Percentiles rank a stretch among this genome's conserved stretches.
These are phyloP conservation scores for Didymella segeticola DNA, from an alignment of 2,329 filamentous ascomycete species.

Conservation along the genomic window DNA sequence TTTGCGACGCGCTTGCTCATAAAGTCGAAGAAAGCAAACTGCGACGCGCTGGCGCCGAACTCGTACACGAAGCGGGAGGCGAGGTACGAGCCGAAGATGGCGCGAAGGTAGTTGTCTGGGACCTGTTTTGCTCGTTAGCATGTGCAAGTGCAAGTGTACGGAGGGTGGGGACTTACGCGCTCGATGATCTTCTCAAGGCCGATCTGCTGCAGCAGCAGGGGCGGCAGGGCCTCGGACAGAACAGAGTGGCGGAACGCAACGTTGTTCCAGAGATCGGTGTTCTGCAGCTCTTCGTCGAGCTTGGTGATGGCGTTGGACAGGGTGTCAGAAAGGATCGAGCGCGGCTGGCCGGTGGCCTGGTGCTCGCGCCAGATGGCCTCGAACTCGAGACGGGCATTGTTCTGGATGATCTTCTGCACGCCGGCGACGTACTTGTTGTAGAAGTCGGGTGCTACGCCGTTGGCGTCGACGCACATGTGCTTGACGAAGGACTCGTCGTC, in stretches of 20 bases:
- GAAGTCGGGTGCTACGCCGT: conserved; percentile 83
- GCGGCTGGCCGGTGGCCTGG: conserved; percentile 76
- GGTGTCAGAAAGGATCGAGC: conserved; percentile 89
- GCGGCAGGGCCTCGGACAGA: conserved; percentile 83
- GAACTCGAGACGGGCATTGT: conserved; percentile 92
- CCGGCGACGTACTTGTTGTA: conserved; percentile 92
- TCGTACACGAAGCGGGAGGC: conserved; percentile 96
- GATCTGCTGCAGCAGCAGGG: conserved; percentile 84
- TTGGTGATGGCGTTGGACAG: conserved; percentile 93
- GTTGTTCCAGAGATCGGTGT: conserved; percentile 90
- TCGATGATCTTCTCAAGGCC: conserved; percentile 86
- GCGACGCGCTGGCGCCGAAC: conserved; percentile 88
- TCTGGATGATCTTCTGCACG: conserved; percentile 88
- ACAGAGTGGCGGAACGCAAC: conserved; percentile 78
- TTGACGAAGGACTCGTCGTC: conserved; percentile 86
- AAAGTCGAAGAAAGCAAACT: conserved; percentile 98
- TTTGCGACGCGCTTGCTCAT: conserved; percentile 59
- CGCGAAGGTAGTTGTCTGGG: conserved; percentile 87
- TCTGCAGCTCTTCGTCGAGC: conserved; percentile 93
- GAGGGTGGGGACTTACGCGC: conserved; percentile 63
- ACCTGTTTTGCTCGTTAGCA: conserved; percentile 60
- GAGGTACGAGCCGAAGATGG: conserved; percentile 95
- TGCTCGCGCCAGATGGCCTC: conserved; percentile 98
- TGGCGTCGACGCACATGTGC: conserved; percentile 88
- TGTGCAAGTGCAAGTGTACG: too few relatives aligned